phyloP scores from a whole-genome alignment of 176 grass and related monocot species.

The Musa itinerans region DNA sequence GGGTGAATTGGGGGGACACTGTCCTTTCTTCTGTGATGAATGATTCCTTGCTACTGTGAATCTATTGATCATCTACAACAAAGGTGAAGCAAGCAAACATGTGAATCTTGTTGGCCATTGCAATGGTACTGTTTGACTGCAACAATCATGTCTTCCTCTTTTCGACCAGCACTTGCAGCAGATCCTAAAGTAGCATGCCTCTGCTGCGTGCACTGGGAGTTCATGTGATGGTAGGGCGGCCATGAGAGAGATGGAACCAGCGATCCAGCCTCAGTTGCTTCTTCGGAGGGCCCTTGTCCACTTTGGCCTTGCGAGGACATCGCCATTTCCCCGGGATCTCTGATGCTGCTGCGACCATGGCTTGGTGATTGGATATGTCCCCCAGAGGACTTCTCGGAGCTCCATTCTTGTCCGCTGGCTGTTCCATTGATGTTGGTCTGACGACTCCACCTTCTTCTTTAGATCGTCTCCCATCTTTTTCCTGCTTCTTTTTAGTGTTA shows the following conservation, averaged over 20 bases:
- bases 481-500: neutral
- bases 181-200: too few relatives aligned
- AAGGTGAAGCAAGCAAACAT: too few relatives aligned
- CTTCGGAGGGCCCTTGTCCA: neutral
- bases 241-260: neutral
- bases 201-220: too few relatives aligned
- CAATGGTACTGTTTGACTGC: too few relatives aligned
- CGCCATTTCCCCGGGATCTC: constrained; percentile 1
- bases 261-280: constrained; percentile 11
- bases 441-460: neutral
- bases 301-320: constrained; percentile 6
- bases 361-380: neutral
- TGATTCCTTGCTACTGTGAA: too few relatives aligned
- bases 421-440: neutral
- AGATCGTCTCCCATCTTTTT: neutral
- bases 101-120: too few relatives aligned
- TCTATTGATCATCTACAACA: too few relatives aligned
- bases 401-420: neutral
- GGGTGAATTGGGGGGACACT: too few relatives aligned
- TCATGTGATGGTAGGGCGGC: neutral
- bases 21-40: too few relatives aligned
- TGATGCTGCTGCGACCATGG: neutral
- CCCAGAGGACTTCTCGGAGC: neutral
- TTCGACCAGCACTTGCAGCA: too few relatives aligned
- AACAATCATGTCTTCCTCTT: too few relatives aligned